A percentile compares a stretch with the other conserved stretches of the same genome.
These are phyloP conservation scores for Apiospora malaysiana DNA, from an alignment of 2,329 filamentous ascomycete species.

Conservation along the genomic window DNA sequence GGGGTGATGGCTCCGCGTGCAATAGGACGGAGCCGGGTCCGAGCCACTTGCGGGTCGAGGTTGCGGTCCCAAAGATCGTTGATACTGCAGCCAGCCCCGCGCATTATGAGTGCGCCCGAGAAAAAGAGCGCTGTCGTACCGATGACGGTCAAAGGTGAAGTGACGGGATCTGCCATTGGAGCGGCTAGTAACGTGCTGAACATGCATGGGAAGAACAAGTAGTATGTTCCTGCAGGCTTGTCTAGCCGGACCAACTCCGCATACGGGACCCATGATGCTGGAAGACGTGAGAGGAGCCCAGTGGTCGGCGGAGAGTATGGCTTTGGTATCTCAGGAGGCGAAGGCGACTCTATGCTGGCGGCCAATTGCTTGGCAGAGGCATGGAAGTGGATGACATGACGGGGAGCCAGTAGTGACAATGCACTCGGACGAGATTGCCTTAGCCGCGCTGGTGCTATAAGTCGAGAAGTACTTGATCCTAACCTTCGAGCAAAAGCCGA, in stretches of 20 bases:
- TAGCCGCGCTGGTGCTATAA: neutral
- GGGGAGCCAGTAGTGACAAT: slow-evolving; percentile 16
- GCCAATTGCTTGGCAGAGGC: slow-evolving; percentile 21
- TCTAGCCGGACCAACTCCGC: slow-evolving; percentile 82
- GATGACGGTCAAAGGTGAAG: slow-evolving; percentile 64
- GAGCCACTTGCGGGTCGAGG: slow-evolving; percentile 78
- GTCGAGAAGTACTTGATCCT: neutral
- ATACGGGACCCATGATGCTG: slow-evolving; percentile 76
- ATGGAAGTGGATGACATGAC: slow-evolving; percentile 24
- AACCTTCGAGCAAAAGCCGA: neutral
- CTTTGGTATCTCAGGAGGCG: slow-evolving; percentile 31
- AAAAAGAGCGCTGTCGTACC: slow-evolving; percentile 74
- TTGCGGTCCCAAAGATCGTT: slow-evolving; percentile 92
- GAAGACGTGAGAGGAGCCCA: slow-evolving; percentile 73
- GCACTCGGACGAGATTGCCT: neutral
- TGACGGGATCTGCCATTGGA: slow-evolving; percentile 67
- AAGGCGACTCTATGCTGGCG: slow-evolving; percentile 30
- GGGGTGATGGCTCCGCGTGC: slow-evolving; percentile 79
- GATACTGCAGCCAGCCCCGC: slow-evolving; percentile 85
- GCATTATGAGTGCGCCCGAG: slow-evolving; percentile 81
- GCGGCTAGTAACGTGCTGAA: slow-evolving; percentile 85
- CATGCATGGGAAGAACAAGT: slow-evolving; percentile 84
- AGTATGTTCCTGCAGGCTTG: slow-evolving; percentile 82
- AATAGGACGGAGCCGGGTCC: slow-evolving; percentile 80
- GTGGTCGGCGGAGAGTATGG: slow-evolving; percentile 73